Evolutionary conservation across 495 filamentous ascomycete genomes (phyloP), one percentile per base, ranked within the genome.

Genomic region (Neurospora terricola): DNA sequence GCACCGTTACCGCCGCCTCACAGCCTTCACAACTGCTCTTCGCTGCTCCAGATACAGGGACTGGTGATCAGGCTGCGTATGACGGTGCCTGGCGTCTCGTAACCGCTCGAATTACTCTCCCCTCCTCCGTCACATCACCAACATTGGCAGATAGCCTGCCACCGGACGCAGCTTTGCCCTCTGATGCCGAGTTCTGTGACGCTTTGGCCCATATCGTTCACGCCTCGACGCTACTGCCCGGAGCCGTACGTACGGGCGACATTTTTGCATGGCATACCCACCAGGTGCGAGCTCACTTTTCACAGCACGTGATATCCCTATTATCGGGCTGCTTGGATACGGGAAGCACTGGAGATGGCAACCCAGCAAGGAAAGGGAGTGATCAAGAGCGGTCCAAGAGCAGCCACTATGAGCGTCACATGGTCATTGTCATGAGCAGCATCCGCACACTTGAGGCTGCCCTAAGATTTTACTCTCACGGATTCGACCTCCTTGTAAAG

Each of bases 41-140:
- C 36, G 75, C 75, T 34, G 73, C 73, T 5, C 78, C 80, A n/a
- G 69, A 69, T 4, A 59, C 71, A n/a, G 73, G 73, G 12, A 77
- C 74, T 27, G 76, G 80, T 48, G 88, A 93, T 72, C 89, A 91
- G 77, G 82, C 85, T 71, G 81, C 81, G 71, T 93, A 89, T 86
- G 87, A 92, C 75, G 85, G 87, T 71, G 88, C 91, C 43, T 93
- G 92, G 91, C 87, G 88, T 77, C 80, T 85, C 3, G 91, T 90
- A 66, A 93, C 90, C 12, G 82, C 84, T 43, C 88, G 87, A 68
- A 86, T 94, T 18, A 80, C 83, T 6, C 80, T 93, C 4, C 88
- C 90, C 12, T 73, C 82, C 66, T 82, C 84, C 38, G 84, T 81
- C 38, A 79, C 83, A 5, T 81, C 75, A 1, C 82, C 83, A 70